Evolutionary conservation across 1,284 basidiomycete genomes (phyloP).

Genomic region (Moniliophthora roreri): DNA sequence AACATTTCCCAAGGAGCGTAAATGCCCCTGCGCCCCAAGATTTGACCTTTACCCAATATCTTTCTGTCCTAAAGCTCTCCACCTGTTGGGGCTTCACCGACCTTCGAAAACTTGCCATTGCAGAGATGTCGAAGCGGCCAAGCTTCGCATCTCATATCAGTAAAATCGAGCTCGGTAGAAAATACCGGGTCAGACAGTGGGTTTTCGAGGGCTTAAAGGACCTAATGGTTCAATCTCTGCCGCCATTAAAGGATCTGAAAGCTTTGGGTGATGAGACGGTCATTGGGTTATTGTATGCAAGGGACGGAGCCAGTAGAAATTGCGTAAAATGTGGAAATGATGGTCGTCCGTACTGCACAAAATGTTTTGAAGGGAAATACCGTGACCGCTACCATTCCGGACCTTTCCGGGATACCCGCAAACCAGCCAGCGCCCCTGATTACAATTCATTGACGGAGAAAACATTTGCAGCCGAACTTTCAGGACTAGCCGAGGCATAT

Average conservation of each 20-base stretch:
- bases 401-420: background rate
- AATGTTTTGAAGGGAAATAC: background rate
- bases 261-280: background rate
- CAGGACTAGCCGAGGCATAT: background rate
- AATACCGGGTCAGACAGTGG: background rate
- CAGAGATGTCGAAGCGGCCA: background rate
- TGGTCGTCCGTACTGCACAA: too few species aligned
- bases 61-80: constrained; percentile 1
- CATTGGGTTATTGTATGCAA: background rate
- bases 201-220: background rate
- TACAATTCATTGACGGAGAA: too few species aligned
- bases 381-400: background rate
- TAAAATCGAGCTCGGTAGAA: background rate
- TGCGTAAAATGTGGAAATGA: background rate
- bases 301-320: background rate
- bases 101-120: background rate
- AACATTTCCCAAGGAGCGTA: background rate
- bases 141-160: background rate
- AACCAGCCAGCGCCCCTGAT: too few species aligned
- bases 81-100: background rate
- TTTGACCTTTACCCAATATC: background rate
- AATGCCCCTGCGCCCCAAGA: background rate
- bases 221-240: background rate
- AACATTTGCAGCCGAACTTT: too few species aligned
- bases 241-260: background rate